Conservation (phyloP, 768 basidiomycete species). For the Rhizopogon vinicolor region DNA sequence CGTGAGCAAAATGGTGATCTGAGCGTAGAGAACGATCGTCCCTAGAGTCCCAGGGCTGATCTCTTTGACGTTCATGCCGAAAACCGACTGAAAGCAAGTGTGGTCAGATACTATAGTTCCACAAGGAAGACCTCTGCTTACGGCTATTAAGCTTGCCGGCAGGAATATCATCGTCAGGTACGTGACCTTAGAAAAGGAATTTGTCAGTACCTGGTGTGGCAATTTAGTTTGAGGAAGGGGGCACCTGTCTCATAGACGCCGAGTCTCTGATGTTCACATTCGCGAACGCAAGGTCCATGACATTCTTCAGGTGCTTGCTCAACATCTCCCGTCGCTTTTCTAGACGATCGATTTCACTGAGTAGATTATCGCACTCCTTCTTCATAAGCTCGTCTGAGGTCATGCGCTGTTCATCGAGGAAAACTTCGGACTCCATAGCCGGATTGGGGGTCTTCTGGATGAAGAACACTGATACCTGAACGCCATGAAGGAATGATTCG, state of each 20-base stretch:
- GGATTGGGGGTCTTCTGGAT: conserved; percentile 46
- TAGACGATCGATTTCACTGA: conserved; percentile 46
- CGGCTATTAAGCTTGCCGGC: conserved; percentile 43
- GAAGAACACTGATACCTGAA: conserved; percentile 46
- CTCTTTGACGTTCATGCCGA: conserved; percentile 55
- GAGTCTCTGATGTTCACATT: conserved; percentile 51
- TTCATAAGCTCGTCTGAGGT: conserved; percentile 32
- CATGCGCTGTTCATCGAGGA: conserved; percentile 6
- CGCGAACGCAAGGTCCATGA: conserved; percentile 41
- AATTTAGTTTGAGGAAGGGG: conserved; percentile 18
- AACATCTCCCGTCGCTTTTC: conserved; percentile 29
- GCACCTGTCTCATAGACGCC: conserved; percentile 31
- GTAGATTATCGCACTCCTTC: conserved; percentile 43
- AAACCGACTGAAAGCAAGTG: conserved; percentile 32
- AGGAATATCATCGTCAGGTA: conserved; percentile 64
- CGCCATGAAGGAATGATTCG: conserved; percentile 47
- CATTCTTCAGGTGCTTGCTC: conserved; percentile 24
- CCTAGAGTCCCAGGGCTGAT: conserved; percentile 28
- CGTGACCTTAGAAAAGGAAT: conserved; percentile 19
- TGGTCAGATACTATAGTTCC: neutral
- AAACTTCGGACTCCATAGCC: conserved; percentile 29
- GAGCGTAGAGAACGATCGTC: conserved; percentile 36
- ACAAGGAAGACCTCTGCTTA: conserved; percentile 6
- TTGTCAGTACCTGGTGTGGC: neutral
- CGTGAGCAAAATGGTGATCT: conserved; percentile 42